Conservation (phyloP, 768 basidiomycete species). For the Boletellus sp. region DNA sequence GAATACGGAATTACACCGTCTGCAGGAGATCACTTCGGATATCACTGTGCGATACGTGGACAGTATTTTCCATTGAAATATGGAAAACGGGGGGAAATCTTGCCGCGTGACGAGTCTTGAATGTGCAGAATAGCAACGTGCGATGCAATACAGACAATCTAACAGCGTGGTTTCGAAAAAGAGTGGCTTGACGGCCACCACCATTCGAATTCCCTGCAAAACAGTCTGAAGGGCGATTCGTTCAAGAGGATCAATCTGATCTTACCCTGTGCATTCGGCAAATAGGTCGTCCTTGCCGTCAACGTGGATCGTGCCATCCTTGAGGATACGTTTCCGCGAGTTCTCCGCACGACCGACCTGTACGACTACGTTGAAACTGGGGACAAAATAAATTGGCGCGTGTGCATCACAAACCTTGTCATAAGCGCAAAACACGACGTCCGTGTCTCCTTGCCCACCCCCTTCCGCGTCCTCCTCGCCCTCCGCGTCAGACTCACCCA, state of each 20-base stretch:
- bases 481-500: constrained; percentile 92
- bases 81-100: constrained; percentile 10
- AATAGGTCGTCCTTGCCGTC: constrained; percentile 98
- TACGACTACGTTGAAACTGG: neutral
- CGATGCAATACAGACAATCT: constrained; percentile 23
- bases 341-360: constrained; percentile 99
- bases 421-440: constrained; percentile 97
- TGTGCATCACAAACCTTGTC: constrained; percentile 69
- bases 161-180: constrained; percentile 8
- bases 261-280: constrained; percentile 92
- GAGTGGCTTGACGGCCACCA: constrained; percentile 18
- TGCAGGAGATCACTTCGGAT: neutral
- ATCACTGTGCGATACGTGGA: constrained; percentile 5
- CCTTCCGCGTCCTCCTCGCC: constrained; percentile 82
- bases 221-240: neutral
- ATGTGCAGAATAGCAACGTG: constrained; percentile 22
- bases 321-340: constrained; percentile 98
- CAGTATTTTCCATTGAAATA: constrained; percentile 25
- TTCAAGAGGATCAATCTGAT: constrained; percentile 3
- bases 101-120: constrained; percentile 19
- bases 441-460: constrained; percentile 67
- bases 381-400: neutral
- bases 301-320: constrained; percentile 96
- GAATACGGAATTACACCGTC: neutral
- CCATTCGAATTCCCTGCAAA: constrained; percentile 44